Base-by-base conservation (phyloP, 495 filamentous ascomycete species). In the Penicillium bialowiezense region DNA sequence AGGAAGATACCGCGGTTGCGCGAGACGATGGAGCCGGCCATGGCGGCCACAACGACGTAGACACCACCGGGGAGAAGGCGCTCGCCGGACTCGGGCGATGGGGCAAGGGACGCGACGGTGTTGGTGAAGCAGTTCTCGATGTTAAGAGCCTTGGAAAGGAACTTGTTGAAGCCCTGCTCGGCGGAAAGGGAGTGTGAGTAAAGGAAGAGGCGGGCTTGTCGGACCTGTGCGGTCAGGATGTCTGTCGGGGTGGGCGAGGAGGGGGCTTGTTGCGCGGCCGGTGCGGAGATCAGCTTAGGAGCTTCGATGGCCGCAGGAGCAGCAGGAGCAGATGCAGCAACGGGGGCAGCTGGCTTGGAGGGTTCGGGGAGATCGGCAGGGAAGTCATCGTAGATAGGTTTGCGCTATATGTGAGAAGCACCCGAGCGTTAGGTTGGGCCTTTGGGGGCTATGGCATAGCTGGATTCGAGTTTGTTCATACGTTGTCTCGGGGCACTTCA, bases 11-110 rank as follows among this genome's bases (percentile, higher is more conserved):
- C 89, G 35, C 92, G 82, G 73, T 95, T 93, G 42, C 93, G 81
- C 36, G 87, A 78, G 23, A 95, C 72, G 62, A 98, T 97, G 55
- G 82, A 87, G 54, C 91, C 91, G 24, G 91, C 86, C 90, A 98
- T 96, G 50, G 88, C 83, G 9, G 90, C 81, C 2, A 98, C 90
- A 12, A 96, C 81, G 29, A 96, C 89, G 72, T 97, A 97, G 51
- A 97, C 77, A 31, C 82, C 68, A 5, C 91, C 90, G 20, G 93
- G 93, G 63, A 95, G 80, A 13, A 97, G 76, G 56, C 81, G 81
- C 71, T 98, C 93, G 52, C 85, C 84, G 41, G 81, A 85, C 62
- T 90, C 85, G 48, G 84, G 82, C 9, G 90, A 75, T 18, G 93
- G 93, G 29, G 90, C 91, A 8, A 98, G 82, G 1, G 84, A 87